Evolutionary conservation across 768 basidiomycete genomes (phyloP), one percentile per base, ranked within the genome.

Genomic region (Trametes meyenii): DNA sequence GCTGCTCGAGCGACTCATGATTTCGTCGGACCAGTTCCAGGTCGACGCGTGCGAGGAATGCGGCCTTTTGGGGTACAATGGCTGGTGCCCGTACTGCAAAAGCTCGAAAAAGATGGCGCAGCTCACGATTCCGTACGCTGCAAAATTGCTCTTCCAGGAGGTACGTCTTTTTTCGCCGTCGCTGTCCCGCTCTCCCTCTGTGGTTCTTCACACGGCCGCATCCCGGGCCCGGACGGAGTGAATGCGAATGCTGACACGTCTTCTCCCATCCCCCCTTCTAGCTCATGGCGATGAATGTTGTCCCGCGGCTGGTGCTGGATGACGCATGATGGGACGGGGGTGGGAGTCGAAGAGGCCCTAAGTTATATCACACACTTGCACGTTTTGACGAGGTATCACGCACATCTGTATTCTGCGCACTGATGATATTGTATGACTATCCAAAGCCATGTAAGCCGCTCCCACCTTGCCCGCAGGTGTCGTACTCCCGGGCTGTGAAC

Each of bases 61-160:
- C 73, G 97, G 97, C 8, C 77, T 98, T 66, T 89, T 98, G 84
- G 97, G 96, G 3, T 92, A 93, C 73, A 87, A 90, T 70, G 92
- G 93, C 60, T 98, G 95, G 94, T 98, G 96, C 74, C 85, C 92
- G n/a, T 94, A 93, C 69, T 98, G 96, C 85, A 96, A 97, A 79
- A 94, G 90, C 69, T 95, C 94, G 48, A 97, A 98, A 77, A 89
- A 90, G 72, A 92, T 99, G 85, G 92, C 94, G 46, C 92, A 94
- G 70, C 79, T 99, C 65, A 96, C 92, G 17, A 94, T 99, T 56
- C 96, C 96, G 1, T 98, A 97, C 72, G 95, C 96, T 10, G 95
- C 96, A 53, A 98, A 98, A 74, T 69, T 95, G 61, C 77, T 95
- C 26, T 94, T 95, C 79, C 92, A 94, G 74, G 93, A 94, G 85